phyloP scores from a whole-genome alignment of 306 rosid species.

The Cicer yamashitae region DNA sequence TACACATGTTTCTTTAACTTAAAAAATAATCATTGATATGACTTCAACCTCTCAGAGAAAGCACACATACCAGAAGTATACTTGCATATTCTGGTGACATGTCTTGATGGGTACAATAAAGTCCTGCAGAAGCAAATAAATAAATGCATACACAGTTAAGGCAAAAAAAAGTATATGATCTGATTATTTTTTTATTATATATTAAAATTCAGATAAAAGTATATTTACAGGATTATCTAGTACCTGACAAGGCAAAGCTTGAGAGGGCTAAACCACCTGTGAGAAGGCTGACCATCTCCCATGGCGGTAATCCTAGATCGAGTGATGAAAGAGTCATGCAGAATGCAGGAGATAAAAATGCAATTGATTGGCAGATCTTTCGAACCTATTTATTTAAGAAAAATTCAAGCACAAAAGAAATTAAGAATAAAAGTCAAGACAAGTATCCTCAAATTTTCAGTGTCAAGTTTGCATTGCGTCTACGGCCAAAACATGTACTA shows the following conservation, averaged over 20 bases:
- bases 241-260: slow-evolving; percentile 95
- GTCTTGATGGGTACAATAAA: slow-evolving; percentile 97
- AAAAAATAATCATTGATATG: too few species aligned
- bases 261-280: slow-evolving; percentile 94
- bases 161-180: slow-evolving; percentile 29
- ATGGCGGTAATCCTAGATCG: slow-evolving; percentile 93
- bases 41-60: too few species aligned
- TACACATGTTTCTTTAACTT: not conserved
- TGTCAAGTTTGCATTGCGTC: not conserved
- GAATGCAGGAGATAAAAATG: slow-evolving; percentile 92
- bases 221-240: slow-evolving; percentile 30
- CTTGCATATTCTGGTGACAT: slow-evolving; percentile 97
- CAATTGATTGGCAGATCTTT: slow-evolving; percentile 95
- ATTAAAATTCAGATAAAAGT: slow-evolving; percentile 4
- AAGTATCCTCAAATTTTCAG: slow-evolving; percentile 24
- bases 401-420: slow-evolving; percentile 39
- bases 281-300: slow-evolving; percentile 92
- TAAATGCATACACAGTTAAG: slow-evolving; percentile 34
- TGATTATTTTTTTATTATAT: not conserved
- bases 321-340: slow-evolving; percentile 97
- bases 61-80: slow-evolving; percentile 73
- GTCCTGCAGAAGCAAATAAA: slow-evolving; percentile 65
- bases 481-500: slow-evolving; percentile 15
- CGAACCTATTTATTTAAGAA: slow-evolving; percentile 67
- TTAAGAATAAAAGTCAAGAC: slow-evolving; percentile 31